These are phyloP conservation scores for Phytopythium ostracodes DNA, from an alignment of 352 stramenopile species.

Conservation along the genomic window DNA sequence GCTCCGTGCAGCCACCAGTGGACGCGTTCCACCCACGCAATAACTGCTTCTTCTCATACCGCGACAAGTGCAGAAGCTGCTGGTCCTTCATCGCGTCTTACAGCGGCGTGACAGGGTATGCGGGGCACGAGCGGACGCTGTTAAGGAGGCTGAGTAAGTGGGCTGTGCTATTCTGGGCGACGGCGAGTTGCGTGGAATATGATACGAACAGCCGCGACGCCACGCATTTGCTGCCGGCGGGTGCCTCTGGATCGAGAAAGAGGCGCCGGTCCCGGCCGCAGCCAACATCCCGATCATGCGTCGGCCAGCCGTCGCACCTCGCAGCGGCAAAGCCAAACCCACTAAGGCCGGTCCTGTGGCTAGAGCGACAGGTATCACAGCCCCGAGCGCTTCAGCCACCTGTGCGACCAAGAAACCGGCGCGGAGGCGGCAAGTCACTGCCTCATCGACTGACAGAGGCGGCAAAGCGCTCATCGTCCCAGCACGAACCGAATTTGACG, in stretches of 20 bases:
- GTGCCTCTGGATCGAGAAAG: too few species aligned
- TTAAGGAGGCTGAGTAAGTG: neutral
- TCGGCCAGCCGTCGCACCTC: neutral
- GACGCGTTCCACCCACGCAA: conserved; percentile 28
- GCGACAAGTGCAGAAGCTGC: conserved; percentile 17
- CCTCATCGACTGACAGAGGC: neutral
- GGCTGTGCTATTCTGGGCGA: neutral
- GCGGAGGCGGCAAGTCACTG: neutral
- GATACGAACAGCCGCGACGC: too few species aligned
- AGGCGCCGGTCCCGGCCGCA: too few species aligned
- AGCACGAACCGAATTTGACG: neutral
- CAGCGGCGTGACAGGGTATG: too few species aligned
- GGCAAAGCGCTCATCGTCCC: neutral
- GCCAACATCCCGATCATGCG: too few species aligned
- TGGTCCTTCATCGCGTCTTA: conserved; percentile 28
- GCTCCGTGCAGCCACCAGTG: neutral
- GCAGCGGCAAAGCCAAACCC: neutral
- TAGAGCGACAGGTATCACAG: neutral
- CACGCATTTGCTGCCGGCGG: too few species aligned
- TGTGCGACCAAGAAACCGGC: neutral
- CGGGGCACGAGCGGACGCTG: too few species aligned
- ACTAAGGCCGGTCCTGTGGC: neutral
- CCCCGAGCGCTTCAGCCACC: neutral
- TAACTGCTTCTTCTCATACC: conserved; percentile 33
- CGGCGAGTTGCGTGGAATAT: too few species aligned